Evolutionary conservation across 345 rosid species (phyloP).

Genomic region (Melaleuca alternifolia): DNA sequence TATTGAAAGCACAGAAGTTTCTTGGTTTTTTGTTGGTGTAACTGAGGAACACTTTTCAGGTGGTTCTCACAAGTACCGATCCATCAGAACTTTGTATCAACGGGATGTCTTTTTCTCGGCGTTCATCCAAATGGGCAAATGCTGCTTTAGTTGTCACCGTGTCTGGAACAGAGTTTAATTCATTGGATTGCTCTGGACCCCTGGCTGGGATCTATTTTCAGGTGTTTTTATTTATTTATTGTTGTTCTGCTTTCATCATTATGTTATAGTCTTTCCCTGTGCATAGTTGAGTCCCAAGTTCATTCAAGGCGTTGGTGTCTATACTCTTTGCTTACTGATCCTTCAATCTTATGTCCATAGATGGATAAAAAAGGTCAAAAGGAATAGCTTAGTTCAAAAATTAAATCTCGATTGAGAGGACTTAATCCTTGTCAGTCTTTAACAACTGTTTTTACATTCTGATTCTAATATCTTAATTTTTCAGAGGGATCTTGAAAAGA

Average conservation of each 20-base stretch:
- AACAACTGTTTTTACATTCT: not conserved
- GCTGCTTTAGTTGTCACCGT: slow-evolving; percentile 84
- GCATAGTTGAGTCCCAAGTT: not conserved
- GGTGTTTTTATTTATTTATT: slow-evolving; percentile 38
- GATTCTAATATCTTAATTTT: not conserved
- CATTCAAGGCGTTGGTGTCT: not conserved
- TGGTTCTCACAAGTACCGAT: slow-evolving; percentile 81
- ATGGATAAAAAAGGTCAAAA: not conserved
- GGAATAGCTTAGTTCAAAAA: not conserved
- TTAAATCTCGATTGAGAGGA: not conserved
- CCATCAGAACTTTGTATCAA: slow-evolving; percentile 87
- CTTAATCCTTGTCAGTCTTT: not conserved
- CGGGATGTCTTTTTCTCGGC: slow-evolving; percentile 96
- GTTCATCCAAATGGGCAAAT: slow-evolving; percentile 95
- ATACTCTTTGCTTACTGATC: not conserved
- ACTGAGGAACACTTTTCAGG: slow-evolving; percentile 31
- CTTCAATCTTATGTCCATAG: not conserved
- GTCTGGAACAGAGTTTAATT: slow-evolving; percentile 58
- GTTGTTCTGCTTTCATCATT: not conserved
- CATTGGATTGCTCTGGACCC: slow-evolving; percentile 61
- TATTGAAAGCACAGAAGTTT: not conserved
- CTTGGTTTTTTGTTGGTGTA: not conserved
- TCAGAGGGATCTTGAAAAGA: slow-evolving; percentile 84
- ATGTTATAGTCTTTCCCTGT: not conserved
- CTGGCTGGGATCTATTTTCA: slow-evolving; percentile 91